phyloP scores from a whole-genome alignment of 106 monocot genomes.

The Phalaenopsis aphrodite region DNA sequence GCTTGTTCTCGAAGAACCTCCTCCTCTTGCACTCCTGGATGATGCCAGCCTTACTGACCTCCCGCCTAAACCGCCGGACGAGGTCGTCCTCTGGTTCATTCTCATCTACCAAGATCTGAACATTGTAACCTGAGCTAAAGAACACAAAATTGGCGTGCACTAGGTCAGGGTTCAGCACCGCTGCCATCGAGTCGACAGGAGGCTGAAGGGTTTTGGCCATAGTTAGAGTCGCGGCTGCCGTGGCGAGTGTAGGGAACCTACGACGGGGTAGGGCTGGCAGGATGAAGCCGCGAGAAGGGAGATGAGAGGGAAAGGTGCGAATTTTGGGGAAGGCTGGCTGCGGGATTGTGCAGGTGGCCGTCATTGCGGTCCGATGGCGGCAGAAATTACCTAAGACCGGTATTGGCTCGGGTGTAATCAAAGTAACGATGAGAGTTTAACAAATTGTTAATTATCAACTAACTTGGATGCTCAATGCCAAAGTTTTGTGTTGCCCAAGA shows the following conservation, averaged over 20 bases:
- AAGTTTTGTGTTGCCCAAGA: too few relatives aligned
- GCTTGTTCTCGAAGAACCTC: conserved; percentile 58
- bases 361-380: too few relatives aligned
- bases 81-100: conserved; percentile 55
- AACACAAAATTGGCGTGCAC: conserved; percentile 13
- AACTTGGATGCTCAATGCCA: too few relatives aligned
- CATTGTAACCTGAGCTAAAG: conserved; percentile 50
- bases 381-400: too few relatives aligned
- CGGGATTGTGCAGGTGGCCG: too few relatives aligned
- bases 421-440: too few relatives aligned
- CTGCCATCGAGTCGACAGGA: neutral
- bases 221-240: neutral
- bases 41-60: conserved; percentile 60
- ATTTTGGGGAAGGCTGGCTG: too few relatives aligned
- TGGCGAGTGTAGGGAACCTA: neutral
- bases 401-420: too few relatives aligned
- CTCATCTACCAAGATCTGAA: conserved; percentile 55
- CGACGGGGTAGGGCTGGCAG: too few relatives aligned
- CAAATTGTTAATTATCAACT: too few relatives aligned
- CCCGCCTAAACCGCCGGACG: conserved; percentile 53
- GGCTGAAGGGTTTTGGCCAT: neutral
- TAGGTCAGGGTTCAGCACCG: conserved; percentile 8
- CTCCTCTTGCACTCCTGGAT: conserved; percentile 62
- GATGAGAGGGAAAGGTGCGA: too few relatives aligned
- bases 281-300: too few relatives aligned